Evolutionary conservation across 129 eudicot genomes (phyloP), one percentile per base, ranked within the genome.

Genomic region (Flaveria robusta): DNA sequence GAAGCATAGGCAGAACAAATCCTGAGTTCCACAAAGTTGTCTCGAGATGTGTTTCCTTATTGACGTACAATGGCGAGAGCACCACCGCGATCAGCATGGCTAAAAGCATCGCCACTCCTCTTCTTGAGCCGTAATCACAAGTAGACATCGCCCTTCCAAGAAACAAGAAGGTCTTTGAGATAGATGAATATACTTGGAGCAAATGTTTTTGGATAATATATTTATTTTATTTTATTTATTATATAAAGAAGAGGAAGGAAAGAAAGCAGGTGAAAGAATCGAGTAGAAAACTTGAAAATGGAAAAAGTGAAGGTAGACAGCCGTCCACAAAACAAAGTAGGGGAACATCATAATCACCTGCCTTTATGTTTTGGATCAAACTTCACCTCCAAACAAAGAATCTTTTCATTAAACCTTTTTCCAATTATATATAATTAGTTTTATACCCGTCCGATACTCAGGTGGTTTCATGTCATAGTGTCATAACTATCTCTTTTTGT

Each of bases 11-110:
- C 80, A 92, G 76, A 42, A 93, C 90, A 18, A 90, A 80, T 1
- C 95, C 92, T 4, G 96, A 89, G 85, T 88, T 88, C 97, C 96
- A 89, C 5, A 70, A 31, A 66, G 79, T 74, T 0, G 75, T 65
- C 45, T 92, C 96, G 8, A 76, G 78, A 20, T 81, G 84, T 22
- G 69, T 77, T 62, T 83, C 87, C 7, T 73, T 77, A 39, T 79
- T 74, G 7, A 80, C 79, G 56, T 90, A 92, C 79, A 90, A 79
- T 0, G 98, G 98, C 6, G 98, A 92, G 56, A 90, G 90, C 54
- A 88, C 84, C 15, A 92, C 64, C 5, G 98, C 98, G 0, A 81
- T 68, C 3, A 85, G 78, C 59, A 92, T 56, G 12, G 98, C 89
- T 68, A 92, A 68, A 26, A 78, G 83, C 96, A 90, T 81, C n/a